Evolutionary conservation across 352 stramenopile species (phyloP).

Genomic region (Globisporangium abappressorium): DNA sequence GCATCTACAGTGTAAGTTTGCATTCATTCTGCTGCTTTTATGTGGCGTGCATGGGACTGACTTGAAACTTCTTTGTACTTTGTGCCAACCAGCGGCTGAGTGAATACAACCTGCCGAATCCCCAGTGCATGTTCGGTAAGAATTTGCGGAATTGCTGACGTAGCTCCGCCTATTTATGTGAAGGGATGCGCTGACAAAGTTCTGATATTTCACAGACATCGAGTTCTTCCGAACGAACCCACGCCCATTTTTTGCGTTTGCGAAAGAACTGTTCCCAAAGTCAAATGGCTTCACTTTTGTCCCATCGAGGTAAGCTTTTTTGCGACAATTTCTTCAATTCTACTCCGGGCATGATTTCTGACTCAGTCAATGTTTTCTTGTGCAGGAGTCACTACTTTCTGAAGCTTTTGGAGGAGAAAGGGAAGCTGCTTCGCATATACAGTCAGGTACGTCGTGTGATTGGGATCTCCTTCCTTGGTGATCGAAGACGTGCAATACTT

Average conservation of each 20-base stretch:
- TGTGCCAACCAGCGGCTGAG: slow-evolving; percentile 43
- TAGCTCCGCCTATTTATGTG: not conserved
- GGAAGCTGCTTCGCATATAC: slow-evolving; percentile 93
- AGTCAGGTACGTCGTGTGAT: slow-evolving; percentile 43
- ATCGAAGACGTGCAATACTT: not conserved
- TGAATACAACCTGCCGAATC: slow-evolving; percentile 83
- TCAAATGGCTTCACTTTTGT: slow-evolving; percentile 82
- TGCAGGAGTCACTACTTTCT: slow-evolving; percentile 94
- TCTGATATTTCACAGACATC: slow-evolving; percentile 76
- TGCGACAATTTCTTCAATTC: not conserved
- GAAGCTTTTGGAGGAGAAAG: slow-evolving; percentile 90
- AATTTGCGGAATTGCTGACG: not conserved
- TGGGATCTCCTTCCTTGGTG: not conserved
- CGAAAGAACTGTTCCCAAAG: slow-evolving; percentile 84
- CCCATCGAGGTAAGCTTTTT: slow-evolving; percentile 40
- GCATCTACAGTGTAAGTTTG: slow-evolving; percentile 86
- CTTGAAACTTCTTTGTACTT: not conserved
- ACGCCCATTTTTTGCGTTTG: slow-evolving; percentile 97
- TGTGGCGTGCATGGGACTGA: not conserved
- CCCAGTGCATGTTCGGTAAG: slow-evolving; percentile 86
- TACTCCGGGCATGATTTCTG: not conserved
- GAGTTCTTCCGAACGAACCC: slow-evolving; percentile 97
- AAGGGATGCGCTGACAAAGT: not conserved
- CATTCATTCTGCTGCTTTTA: not conserved
- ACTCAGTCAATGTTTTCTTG: not conserved